Base-by-base conservation (phyloP, 148 eudicot genomes). In the Pouteria glomerata region DNA sequence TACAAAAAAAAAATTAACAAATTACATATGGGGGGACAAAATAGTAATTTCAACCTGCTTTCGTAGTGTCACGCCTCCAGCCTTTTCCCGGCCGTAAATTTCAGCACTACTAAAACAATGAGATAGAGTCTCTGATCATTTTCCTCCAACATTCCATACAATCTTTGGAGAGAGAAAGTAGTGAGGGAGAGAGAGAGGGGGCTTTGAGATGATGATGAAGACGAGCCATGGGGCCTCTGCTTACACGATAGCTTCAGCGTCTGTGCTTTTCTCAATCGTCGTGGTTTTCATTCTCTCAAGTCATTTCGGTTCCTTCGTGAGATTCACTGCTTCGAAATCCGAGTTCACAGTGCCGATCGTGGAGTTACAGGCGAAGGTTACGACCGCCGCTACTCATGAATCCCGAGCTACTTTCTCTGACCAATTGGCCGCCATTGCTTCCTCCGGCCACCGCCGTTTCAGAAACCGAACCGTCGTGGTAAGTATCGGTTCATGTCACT, bases 381-480 rank as follows among this genome's bases (percentile, higher is more conserved):
- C 30, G 2, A 19, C 19, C 10, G 15, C 24, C 1, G 8, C 5
- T 13, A 8, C 24, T 34, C 10, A 23, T 34, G 31, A 21, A 3
- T 31, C 34, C 23, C 24, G 16, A 47, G 48, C 35, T 48, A 35
- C 23, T 48, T 11, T 23, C 41, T n/a, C 55, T 6, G 66, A 44
- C 4, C 37, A 6, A 26, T 57, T 41, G 14, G 15, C 73, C 21
- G 6, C 33, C 4, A 10, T 37, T 66, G 23, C 51, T 47, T 19
- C 29, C 56, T 42, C 47, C 29, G 14, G n/a, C 65, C 19, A 70
- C 8, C 63, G n/a, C n/a, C 55, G 41, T 35, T 58, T n/a, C 35
- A 57, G 65, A 71, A 71, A 58, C 53, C 62, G 34, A 13, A 71
- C 37, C 45, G 29, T 44, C 48, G 44, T 58, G n/a, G 74, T 71